Conservation (phyloP, 2,329 filamentous ascomycete species). For the Davidsoniella virescens region DNA sequence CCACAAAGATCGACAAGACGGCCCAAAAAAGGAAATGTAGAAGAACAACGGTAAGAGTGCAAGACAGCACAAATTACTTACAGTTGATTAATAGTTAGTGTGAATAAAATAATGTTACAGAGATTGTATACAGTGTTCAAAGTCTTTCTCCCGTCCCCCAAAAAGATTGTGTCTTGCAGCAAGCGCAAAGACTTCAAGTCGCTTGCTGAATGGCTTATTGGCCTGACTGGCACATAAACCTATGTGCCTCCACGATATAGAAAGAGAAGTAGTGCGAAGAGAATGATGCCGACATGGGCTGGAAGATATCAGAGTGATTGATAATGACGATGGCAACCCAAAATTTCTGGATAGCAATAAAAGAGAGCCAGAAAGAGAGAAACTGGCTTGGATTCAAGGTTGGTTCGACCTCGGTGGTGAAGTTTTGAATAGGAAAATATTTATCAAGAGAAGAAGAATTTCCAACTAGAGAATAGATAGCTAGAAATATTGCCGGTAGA, state of each 20-base stretch:
- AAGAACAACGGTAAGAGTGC: background rate
- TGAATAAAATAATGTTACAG: background rate
- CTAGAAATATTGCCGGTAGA: no score
- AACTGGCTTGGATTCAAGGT: no score
- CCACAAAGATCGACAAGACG: no score
- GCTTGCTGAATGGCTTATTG: constrained; percentile 34
- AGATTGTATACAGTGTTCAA: constrained; percentile 4
- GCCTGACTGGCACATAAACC: constrained; percentile 27
- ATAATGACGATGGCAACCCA: background rate
- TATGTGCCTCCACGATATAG: constrained; percentile 21
- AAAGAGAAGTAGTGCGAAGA: constrained; percentile 12
- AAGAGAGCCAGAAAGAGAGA: background rate
- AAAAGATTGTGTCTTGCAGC: constrained; percentile 22
- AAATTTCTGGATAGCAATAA: background rate
- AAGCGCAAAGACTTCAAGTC: constrained; percentile 55
- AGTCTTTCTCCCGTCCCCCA: constrained; percentile 39
- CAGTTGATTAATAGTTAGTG: background rate
- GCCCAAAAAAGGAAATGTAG: background rate
- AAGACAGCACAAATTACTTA: background rate
- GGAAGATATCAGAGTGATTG: background rate
- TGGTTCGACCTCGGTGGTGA: no score
- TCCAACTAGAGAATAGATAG: no score
- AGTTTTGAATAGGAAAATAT: no score
- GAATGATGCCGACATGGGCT: constrained; percentile 14
- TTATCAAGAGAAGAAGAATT: no score